phyloP scores from a whole-genome alignment of 2,329 filamentous ascomycete genomes.

The Didymella keratinophila region DNA sequence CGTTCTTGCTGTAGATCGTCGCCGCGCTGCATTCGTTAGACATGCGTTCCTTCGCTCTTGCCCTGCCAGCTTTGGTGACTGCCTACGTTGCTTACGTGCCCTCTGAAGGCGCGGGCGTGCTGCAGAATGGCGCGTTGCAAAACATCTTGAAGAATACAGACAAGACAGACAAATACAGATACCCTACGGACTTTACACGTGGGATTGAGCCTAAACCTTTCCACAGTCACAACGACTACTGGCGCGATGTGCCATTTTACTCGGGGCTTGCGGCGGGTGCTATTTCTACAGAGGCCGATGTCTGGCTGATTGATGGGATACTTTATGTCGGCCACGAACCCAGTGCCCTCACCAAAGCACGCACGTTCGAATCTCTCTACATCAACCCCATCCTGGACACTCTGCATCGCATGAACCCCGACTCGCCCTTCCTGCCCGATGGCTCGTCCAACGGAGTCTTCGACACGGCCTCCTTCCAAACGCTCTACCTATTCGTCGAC shows the following conservation, averaged over 20 bases:
- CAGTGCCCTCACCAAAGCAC: slow-evolving; percentile 59
- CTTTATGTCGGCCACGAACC: slow-evolving; percentile 66
- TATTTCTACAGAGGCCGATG: slow-evolving; percentile 66
- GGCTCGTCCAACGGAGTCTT: slow-evolving; percentile 67
- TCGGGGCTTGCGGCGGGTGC: slow-evolving; percentile 65
- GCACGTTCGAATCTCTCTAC: slow-evolving; percentile 66
- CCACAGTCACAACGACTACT: slow-evolving; percentile 69
- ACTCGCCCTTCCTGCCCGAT: slow-evolving; percentile 55
- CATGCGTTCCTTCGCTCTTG: slow-evolving; percentile 35
- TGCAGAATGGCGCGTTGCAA: slow-evolving; percentile 62
- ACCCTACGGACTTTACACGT: slow-evolving; percentile 68
- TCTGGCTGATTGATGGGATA: slow-evolving; percentile 65
- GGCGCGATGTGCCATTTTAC: slow-evolving; percentile 58
- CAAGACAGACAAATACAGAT: slow-evolving; percentile 61
- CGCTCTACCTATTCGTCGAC: slow-evolving; percentile 71
- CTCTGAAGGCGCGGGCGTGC: slow-evolving; percentile 53
- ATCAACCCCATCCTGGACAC: slow-evolving; percentile 66
- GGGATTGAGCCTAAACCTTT: slow-evolving; percentile 65
- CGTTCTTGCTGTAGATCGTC: neutral
- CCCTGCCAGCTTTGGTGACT: slow-evolving; percentile 24
- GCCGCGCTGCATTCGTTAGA: neutral
- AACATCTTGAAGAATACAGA: slow-evolving; percentile 65
- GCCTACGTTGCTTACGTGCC: slow-evolving; percentile 41
- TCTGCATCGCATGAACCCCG: slow-evolving; percentile 64
- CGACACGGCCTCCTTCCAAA: slow-evolving; percentile 65